phyloP scores from a whole-genome alignment of 768 basidiomycete species.

The Calocybe gangraenosa region DNA sequence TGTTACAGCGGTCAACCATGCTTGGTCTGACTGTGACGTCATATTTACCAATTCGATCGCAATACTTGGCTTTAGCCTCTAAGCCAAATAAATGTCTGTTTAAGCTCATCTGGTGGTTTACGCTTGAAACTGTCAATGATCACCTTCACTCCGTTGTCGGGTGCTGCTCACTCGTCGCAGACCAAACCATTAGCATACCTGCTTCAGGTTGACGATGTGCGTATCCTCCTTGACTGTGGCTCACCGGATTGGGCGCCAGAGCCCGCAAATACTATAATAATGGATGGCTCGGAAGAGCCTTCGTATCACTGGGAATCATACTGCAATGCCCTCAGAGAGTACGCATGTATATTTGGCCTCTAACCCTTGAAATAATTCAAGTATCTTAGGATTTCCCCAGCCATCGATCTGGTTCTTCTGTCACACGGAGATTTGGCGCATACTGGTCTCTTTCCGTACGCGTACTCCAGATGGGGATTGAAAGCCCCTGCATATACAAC shows the following conservation, averaged over 20 bases:
- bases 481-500: conserved; percentile 92
- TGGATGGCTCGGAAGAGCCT: conserved; percentile 25
- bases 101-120: no score
- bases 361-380: not conserved
- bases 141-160: conserved; percentile 89
- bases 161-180: conserved; percentile 65
- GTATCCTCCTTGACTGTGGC: conserved; percentile 92
- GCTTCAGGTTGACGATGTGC: conserved; percentile 90
- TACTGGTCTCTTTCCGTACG: conserved; percentile 90
- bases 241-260: conserved; percentile 84
- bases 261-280: conserved; percentile 28
- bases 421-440: conserved; percentile 92
- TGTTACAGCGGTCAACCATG: conserved; percentile 5
- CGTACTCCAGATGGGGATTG: conserved; percentile 82
- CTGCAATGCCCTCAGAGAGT: conserved; percentile 66
- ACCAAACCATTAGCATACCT: conserved; percentile 76
- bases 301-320: conserved; percentile 58
- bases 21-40: conserved; percentile 20
- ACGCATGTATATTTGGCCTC: conserved; percentile 17
- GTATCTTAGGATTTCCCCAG: conserved; percentile 60
- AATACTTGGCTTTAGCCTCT: conserved; percentile 15
- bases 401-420: conserved; percentile 85
- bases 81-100: conserved; percentile 16
- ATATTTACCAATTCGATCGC: conserved; percentile 9
- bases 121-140: conserved; percentile 55